Conservation (phyloP, 257 asterid species). For the Apocynum venetum region DNA sequence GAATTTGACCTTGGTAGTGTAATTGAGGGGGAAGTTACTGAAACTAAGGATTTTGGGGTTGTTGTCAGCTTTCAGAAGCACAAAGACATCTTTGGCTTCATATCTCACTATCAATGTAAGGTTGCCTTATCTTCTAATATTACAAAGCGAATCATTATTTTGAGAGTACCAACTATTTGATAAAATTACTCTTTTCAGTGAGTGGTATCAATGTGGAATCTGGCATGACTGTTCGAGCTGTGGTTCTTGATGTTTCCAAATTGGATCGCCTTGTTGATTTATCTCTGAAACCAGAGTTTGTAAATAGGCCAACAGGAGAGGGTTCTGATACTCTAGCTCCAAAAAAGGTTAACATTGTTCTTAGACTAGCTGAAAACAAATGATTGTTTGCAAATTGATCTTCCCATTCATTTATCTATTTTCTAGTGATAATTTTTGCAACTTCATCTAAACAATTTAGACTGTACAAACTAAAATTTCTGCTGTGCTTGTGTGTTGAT, state of each 20-base stretch:
- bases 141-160: background rate
- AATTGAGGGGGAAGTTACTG: slow-evolving; percentile 71
- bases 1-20: slow-evolving; percentile 55
- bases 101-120: slow-evolving; percentile 85
- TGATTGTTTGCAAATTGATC: background rate
- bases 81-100: slow-evolving; percentile 70
- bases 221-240: slow-evolving; percentile 57
- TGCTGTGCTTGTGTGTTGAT: slow-evolving; percentile 2
- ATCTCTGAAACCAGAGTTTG: slow-evolving; percentile 70
- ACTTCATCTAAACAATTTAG: background rate
- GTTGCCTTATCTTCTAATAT: slow-evolving; percentile 11
- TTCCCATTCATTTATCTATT: background rate
- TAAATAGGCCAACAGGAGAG: slow-evolving; percentile 37
- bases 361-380: background rate
- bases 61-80: slow-evolving; percentile 66
- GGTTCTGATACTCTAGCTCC: slow-evolving; percentile 31
- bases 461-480: background rate
- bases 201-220: slow-evolving; percentile 47
- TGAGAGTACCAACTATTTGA: slow-evolving; percentile 9
- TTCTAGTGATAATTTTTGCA: background rate
- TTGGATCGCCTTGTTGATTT: slow-evolving; percentile 85
- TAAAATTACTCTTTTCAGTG: slow-evolving; percentile 47
- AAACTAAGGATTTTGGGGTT: slow-evolving; percentile 77
- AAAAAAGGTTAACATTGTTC: slow-evolving; percentile 42
- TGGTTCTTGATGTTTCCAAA: slow-evolving; percentile 86